These are phyloP conservation scores for Coniochaeta prunicola DNA, from an alignment of 2,329 filamentous ascomycete species.

Conservation along the genomic window DNA sequence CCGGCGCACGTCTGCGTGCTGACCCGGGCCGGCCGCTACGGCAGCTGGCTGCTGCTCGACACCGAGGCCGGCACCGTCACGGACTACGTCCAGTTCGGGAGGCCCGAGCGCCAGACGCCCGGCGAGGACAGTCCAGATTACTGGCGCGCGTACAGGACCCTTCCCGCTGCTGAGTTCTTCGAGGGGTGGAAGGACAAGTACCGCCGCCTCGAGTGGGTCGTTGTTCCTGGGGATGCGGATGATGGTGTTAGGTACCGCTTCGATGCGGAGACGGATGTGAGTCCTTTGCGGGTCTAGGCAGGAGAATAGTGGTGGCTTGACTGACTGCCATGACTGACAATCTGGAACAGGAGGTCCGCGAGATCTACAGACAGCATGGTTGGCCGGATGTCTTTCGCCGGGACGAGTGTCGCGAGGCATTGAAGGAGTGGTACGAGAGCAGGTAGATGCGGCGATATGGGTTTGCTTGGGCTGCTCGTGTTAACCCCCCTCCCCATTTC, in stretches of 20 bases:
- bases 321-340: not conserved
- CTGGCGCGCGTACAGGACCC: not conserved
- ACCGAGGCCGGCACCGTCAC: not conserved
- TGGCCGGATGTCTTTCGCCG: not conserved
- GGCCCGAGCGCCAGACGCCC: not conserved
- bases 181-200: not conserved
- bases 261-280: not conserved
- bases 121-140: not conserved
- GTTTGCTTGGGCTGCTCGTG: too few relatives aligned
- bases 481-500: too few relatives aligned
- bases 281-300: not conserved
- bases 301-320: not conserved
- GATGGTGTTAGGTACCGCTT: not conserved
- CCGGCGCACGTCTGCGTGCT: not conserved
- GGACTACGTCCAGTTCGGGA: constrained; percentile 1
- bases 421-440: not conserved
- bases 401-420: not conserved
- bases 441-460: not conserved
- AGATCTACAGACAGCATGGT: not conserved
- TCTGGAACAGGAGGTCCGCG: not conserved
- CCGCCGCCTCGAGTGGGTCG: not conserved
- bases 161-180: not conserved
- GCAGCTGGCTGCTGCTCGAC: not conserved
- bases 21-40: not conserved
- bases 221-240: not conserved